Percentiles rank a stretch among this genome's conserved stretches.
These are phyloP conservation scores for Exophiala spinifera DNA, from an alignment of 2,329 filamentous ascomycete genomes.

Conservation along the genomic window DNA sequence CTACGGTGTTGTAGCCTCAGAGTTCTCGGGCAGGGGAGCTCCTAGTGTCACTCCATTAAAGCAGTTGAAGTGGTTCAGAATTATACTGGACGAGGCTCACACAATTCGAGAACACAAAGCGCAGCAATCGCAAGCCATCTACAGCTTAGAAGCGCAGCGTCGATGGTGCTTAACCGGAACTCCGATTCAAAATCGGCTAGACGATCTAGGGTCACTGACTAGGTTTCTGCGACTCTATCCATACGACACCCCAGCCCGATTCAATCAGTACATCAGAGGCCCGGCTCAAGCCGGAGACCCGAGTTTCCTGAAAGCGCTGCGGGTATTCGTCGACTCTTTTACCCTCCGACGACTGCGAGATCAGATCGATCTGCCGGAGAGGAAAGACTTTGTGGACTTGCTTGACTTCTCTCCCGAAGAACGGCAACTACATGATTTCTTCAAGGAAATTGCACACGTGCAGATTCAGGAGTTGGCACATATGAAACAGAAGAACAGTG, in stretches of 20 bases:
- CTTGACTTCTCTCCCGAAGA: conserved; percentile 77
- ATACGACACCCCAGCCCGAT: conserved; percentile 74
- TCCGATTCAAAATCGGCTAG: conserved; percentile 88
- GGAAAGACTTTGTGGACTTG: conserved; percentile 68
- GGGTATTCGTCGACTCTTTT: conserved; percentile 88
- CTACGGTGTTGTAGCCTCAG: conserved; percentile 81
- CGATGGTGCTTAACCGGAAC: conserved; percentile 98
- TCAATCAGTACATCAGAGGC: conserved; percentile 73
- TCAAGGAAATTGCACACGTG: conserved; percentile 74
- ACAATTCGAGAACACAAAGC: conserved; percentile 85
- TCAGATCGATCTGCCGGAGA: conserved; percentile 75
- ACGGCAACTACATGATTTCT: conserved; percentile 74
- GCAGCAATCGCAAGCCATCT: conserved; percentile 79
- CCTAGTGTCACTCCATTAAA: conserved; percentile 60
- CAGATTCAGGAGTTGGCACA: conserved; percentile 72
- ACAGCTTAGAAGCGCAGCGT: conserved; percentile 71
- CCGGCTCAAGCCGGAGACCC: conserved; percentile 87
- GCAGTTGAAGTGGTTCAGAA: conserved; percentile 84
- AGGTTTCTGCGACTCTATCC: conserved; percentile 81
- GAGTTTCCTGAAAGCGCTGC: conserved; percentile 77
- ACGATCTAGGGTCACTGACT: conserved; percentile 82
- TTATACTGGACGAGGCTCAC: conserved; percentile 92
- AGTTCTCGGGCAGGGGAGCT: conserved; percentile 59
- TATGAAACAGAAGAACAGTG: conserved; percentile 66
- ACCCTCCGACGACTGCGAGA: conserved; percentile 90